phyloP scores from a whole-genome alignment of 1,284 basidiomycete genomes.

The Heterobasidion occidentale region DNA sequence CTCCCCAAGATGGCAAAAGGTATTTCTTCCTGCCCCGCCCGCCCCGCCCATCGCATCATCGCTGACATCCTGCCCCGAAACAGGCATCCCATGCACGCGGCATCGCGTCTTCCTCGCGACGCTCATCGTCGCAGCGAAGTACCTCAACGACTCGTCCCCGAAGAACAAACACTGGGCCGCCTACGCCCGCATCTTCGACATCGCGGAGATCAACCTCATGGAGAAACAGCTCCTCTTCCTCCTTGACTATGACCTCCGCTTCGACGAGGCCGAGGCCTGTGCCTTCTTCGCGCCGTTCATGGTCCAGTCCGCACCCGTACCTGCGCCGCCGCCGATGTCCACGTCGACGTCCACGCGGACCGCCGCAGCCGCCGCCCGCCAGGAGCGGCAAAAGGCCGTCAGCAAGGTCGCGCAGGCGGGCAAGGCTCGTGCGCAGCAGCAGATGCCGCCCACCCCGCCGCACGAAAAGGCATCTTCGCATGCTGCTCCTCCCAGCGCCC shows the following conservation, averaged over 20 bases:
- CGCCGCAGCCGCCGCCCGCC: constrained; percentile 18
- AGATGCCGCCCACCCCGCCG: constrained; percentile 32
- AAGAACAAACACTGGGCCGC: constrained; percentile 93
- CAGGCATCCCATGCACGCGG: constrained; percentile 85
- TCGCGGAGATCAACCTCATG: constrained; percentile 89
- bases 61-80: background rate
- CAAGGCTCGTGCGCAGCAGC: constrained; percentile 45
- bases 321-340: background rate
- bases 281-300: constrained; percentile 58
- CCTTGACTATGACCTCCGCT: constrained; percentile 84
- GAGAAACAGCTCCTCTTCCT: constrained; percentile 89
- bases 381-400: constrained; percentile 40
- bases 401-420: constrained; percentile 50
- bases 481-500: constrained; percentile 1
- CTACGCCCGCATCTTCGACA: constrained; percentile 72
- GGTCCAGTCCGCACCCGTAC: background rate
- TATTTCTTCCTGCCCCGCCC: too few relatives aligned
- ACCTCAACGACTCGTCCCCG: constrained; percentile 92
- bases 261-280: constrained; percentile 73
- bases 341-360: background rate
- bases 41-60: constrained; percentile 9
- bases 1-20: constrained; percentile 86
- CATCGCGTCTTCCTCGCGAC: constrained; percentile 95
- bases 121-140: constrained; percentile 95
- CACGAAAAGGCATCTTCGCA: constrained; percentile 18